These are phyloP conservation scores for Spatholobus suberectus DNA, from an alignment of 306 rosid species.

Conservation along the genomic window DNA sequence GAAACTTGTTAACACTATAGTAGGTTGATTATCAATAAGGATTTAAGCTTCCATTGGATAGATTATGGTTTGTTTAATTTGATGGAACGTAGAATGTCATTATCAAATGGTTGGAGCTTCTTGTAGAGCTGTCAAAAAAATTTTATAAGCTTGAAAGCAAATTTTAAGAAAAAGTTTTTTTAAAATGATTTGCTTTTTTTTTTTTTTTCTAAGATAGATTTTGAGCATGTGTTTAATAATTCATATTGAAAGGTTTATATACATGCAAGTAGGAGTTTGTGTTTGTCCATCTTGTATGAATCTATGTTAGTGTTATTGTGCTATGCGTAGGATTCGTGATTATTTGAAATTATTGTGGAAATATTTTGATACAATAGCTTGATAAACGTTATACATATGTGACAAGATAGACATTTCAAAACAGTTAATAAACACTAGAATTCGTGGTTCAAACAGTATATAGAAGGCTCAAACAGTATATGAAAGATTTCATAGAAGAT, in stretches of 20 bases:
- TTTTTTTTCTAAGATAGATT: not conserved
- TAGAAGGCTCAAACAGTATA: not conserved
- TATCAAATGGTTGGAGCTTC: not conserved
- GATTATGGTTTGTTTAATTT: not conserved
- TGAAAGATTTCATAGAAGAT: too few species aligned
- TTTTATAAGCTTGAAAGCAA: not conserved
- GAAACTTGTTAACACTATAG: constrained; percentile 1
- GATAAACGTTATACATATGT: not conserved
- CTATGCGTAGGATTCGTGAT: not conserved
- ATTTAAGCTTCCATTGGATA: not conserved
- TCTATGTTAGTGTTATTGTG: not conserved
- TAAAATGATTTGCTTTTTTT: not conserved
- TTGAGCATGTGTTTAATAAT: not conserved
- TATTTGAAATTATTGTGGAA: not conserved
- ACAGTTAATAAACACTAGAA: not conserved
- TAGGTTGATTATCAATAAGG: constrained; percentile 24
- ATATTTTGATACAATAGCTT: not conserved
- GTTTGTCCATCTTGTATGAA: not conserved
- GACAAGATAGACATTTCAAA: not conserved
- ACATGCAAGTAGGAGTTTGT: not conserved
- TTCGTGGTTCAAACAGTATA: not conserved
- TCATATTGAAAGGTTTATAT: not conserved
- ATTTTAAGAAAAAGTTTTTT: not conserved
- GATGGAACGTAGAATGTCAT: not conserved
- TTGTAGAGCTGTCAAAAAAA: not conserved